A percentile compares a stretch with the other conserved stretches of the same genome.
Evolutionary conservation across 495 filamentous ascomycete species (phyloP).

Genomic region (Friedmanniomyces endolithicus): DNA sequence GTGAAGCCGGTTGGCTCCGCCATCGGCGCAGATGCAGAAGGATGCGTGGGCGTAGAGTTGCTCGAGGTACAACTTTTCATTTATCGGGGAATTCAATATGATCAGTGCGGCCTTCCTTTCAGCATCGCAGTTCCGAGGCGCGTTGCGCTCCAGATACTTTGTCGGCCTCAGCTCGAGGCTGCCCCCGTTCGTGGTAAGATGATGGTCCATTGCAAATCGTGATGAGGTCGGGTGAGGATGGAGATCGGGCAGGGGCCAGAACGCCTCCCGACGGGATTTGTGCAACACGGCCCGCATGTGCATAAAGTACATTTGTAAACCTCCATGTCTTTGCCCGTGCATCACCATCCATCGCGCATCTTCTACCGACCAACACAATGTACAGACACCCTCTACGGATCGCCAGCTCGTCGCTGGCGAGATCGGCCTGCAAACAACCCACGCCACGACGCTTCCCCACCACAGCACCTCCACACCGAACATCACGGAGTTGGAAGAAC

Average conservation of each 20-base stretch:
- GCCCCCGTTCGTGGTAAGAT: not conserved
- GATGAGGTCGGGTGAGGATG: not conserved
- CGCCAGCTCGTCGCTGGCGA: conserved; percentile 1
- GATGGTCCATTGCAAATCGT: not conserved
- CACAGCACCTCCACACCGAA: conserved; percentile 51
- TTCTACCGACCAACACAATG: conserved; percentile 6
- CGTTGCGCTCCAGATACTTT: conserved; percentile 6
- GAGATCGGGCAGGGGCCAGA: not conserved
- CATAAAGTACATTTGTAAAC: not conserved
- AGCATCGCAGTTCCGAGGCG: not conserved
- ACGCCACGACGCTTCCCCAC: conserved; percentile 52
- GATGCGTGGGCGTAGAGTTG: conserved; percentile 25
- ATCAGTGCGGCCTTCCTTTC: conserved; percentile 16
- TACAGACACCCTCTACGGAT: conserved; percentile 12
- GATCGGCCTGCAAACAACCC: conserved; percentile 2
- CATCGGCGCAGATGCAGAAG: conserved; percentile 63
- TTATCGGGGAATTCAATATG: conserved; percentile 33
- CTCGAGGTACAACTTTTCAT: conserved; percentile 20
- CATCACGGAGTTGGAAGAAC: conserved; percentile 71
- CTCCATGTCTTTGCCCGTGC: not conserved
- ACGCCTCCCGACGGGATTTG: not conserved
- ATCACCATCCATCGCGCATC: not conserved
- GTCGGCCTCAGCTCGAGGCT: conserved; percentile 2
- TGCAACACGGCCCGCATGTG: no score
- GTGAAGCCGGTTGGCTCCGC: conserved; percentile 72